Percentiles rank a stretch among this genome's conserved stretches.
These are phyloP conservation scores for Microascus cirrosus DNA, from an alignment of 2,329 filamentous ascomycete species.

Conservation along the genomic window DNA sequence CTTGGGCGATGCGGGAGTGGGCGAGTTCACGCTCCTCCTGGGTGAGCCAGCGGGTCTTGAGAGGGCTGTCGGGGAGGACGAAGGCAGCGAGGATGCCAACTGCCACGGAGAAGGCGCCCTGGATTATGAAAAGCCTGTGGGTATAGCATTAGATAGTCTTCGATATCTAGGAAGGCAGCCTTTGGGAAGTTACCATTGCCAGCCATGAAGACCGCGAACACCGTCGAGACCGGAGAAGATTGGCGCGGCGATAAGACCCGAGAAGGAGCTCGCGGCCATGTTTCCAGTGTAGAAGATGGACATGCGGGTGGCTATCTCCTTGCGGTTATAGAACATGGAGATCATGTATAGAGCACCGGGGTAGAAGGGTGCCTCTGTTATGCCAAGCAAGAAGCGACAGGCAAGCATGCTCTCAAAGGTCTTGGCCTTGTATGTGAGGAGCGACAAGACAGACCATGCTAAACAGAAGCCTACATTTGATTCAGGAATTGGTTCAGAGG, in stretches of 20 bases:
- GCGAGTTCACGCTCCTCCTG: background rate
- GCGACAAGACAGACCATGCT: too few relatives aligned
- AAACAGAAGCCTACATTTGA: too few relatives aligned
- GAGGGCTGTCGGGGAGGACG: background rate
- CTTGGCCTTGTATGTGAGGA: background rate
- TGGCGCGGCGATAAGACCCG: slow-evolving; percentile 50
- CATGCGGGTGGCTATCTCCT: slow-evolving; percentile 51
- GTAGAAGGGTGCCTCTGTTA: slow-evolving; percentile 26
- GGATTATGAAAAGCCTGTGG: background rate
- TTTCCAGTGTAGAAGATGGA: slow-evolving; percentile 48
- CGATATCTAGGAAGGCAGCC: too few relatives aligned
- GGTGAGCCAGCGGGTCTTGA: background rate
- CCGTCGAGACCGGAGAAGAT: slow-evolving; percentile 36
- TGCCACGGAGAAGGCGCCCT: background rate
- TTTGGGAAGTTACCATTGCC: background rate
- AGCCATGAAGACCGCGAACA: background rate
- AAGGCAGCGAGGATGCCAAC: background rate
- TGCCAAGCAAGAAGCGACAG: slow-evolving; percentile 24
- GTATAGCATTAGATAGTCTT: too few relatives aligned
- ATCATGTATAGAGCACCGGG: slow-evolving; percentile 24
- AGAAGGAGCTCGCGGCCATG: slow-evolving; percentile 56
- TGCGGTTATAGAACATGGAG: slow-evolving; percentile 48
- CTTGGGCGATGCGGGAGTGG: background rate
- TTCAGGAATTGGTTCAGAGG: too few relatives aligned
- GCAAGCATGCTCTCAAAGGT: slow-evolving; percentile 10